Base-by-base conservation (phyloP, 2,329 filamentous ascomycete species). In the Colletotrichum lentis region DNA sequence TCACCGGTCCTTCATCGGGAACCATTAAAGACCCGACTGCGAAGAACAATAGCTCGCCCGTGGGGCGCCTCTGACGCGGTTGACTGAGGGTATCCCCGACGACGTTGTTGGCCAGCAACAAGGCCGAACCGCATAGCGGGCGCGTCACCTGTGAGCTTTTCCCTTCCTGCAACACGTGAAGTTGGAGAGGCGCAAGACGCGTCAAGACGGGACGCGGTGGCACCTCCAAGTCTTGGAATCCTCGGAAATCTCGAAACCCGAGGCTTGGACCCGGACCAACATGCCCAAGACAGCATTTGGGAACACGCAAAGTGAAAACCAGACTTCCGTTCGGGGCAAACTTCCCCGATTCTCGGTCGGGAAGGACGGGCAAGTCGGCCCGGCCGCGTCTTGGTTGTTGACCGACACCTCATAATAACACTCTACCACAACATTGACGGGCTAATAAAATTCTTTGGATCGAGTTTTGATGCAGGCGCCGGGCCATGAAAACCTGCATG, bases 21-120 rank as follows among this genome's bases (percentile, higher is more conserved):
- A 50, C 52, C 44, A 53, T 47, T 50, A n/a, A n/a, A n/a, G n/a
- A 62, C 49, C 63, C 63, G 63, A 47, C 56, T 35, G 41, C 55
- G 8, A 10, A 8, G n/a, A 37, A 50, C 43, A n/a, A 24, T 3
- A 16, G 31, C 52, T 54, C n/a, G 31, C 4, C 44, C 57, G 63
- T 43, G 63, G 63, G 63, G 57, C 57, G 43, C 18, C 63, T 49
- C 57, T 35, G 63, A 65, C 63, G 49, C 39, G 10, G 14, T 16
- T 27, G n/a, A n/a, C n/a, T n/a, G 39, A 44, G 54, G 54, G 16
- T 44, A 31, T 37, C 35, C 49, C 49, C 35, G 49, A 18, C 53
- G 43, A 57, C 37, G 18, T n/a, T n/a, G 20, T 20, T 47, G 46
- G 10, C 44, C 57, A 50, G 27, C 52, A 22, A 20, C 7, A 18